These are phyloP conservation scores for Talaromyces nanjingensis DNA, from an alignment of 495 filamentous ascomycete species.

Conservation along the genomic window DNA sequence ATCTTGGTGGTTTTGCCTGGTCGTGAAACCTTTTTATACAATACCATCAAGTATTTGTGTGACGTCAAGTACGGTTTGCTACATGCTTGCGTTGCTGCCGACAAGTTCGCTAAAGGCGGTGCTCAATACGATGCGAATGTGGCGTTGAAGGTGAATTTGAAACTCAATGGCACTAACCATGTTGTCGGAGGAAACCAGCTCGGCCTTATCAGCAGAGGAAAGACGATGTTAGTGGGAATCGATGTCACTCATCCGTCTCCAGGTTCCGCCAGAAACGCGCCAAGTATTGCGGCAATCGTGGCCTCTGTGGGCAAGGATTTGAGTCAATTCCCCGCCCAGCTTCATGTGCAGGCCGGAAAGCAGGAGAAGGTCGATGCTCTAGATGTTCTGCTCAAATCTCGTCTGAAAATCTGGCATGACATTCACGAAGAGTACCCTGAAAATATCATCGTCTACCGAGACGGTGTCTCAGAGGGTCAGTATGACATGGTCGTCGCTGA, in stretches of 20 bases:
- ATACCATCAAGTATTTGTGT: slow-evolving; percentile 53
- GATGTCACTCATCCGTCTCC: slow-evolving; percentile 84
- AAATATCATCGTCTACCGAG: slow-evolving; percentile 81
- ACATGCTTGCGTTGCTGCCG: slow-evolving; percentile 48
- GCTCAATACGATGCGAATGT: slow-evolving; percentile 64
- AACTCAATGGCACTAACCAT: slow-evolving; percentile 73
- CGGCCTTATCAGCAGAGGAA: slow-evolving; percentile 43
- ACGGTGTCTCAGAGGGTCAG: slow-evolving; percentile 86
- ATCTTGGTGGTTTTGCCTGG: slow-evolving; percentile 53
- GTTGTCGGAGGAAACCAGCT: slow-evolving; percentile 36
- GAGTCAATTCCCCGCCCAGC: slow-evolving; percentile 25
- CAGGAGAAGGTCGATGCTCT: slow-evolving; percentile 41
- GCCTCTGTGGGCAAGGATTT: slow-evolving; percentile 17
- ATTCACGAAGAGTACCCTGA: slow-evolving; percentile 49
- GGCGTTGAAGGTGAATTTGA: slow-evolving; percentile 73
- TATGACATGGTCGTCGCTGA: slow-evolving; percentile 51
- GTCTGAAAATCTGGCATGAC: slow-evolving; percentile 53
- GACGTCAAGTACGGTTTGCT: slow-evolving; percentile 55
- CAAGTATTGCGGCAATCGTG: slow-evolving; percentile 62
- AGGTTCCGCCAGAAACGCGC: slow-evolving; percentile 42
- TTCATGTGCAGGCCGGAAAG: slow-evolving; percentile 20
- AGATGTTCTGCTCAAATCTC: slow-evolving; percentile 48
- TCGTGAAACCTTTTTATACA: slow-evolving; percentile 45
- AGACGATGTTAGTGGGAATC: slow-evolving; percentile 75
- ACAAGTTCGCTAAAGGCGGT: slow-evolving; percentile 14